Evolutionary conservation across 768 basidiomycete species (phyloP).

Genomic region (Krasilnikovozyma curviuscula): DNA sequence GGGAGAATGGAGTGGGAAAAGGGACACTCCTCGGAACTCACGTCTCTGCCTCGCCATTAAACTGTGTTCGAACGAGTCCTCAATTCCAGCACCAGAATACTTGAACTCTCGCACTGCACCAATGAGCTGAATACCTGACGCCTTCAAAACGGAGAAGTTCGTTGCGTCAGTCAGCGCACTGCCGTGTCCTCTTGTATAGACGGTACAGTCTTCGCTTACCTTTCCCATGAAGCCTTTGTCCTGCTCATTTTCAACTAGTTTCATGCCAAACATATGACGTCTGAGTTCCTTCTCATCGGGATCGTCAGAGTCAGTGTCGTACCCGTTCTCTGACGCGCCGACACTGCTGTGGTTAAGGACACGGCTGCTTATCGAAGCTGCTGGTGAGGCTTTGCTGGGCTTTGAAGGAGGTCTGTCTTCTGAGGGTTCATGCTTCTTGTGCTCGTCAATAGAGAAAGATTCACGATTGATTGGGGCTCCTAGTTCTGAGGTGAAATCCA

Average conservation of each 20-base stretch:
- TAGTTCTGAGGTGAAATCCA: constrained; percentile 21
- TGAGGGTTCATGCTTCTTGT: constrained; percentile 17
- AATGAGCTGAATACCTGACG: constrained; percentile 4
- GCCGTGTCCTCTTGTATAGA: no score
- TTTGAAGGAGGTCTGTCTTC: constrained; percentile 5
- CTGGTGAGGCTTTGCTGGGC: constrained; percentile 17
- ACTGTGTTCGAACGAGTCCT: not conserved
- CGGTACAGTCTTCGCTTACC: no score
- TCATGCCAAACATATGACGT: not conserved
- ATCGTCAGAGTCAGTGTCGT: not conserved
- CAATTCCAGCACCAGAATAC: not conserved
- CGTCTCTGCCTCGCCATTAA: not conserved
- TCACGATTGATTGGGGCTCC: constrained; percentile 23
- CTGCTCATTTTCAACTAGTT: not conserved
- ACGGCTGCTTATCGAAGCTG: not conserved
- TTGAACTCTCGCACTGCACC: constrained; percentile 3
- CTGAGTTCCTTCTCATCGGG: not conserved
- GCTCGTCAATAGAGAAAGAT: constrained; percentile 20
- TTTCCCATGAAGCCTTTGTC: constrained; percentile 5
- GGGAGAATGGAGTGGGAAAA: not conserved
- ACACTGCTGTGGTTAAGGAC: not conserved
- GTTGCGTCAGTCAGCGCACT: not conserved
- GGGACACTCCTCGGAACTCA: not conserved
- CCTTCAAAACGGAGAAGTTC: not conserved
- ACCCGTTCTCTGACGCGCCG: no score